Base-by-base conservation (phyloP, 2,329 filamentous ascomycete species). In the Penicillium nordicum region DNA sequence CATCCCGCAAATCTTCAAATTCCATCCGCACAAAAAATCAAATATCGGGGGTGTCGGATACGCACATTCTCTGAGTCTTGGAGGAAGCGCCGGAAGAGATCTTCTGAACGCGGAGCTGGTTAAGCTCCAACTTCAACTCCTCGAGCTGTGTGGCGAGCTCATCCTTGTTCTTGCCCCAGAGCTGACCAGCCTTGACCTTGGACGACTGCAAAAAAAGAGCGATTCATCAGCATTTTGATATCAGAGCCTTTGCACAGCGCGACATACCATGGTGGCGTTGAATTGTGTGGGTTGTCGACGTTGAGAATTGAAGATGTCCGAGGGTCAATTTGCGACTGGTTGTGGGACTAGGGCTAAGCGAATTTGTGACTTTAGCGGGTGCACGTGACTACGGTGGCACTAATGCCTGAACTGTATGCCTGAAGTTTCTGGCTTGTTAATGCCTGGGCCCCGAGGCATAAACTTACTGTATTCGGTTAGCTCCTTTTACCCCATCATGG, bases 141-240 rank as follows among this genome's bases (percentile, higher is more conserved):
- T 87, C 87, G 76, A 97, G 88, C 81, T 96, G 92, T 86, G 94
- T 96, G 78, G 86, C 86, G 80, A 99, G 86, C 75, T 99, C 95
- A 77, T 96, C 91, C 88, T 97, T 97, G 88, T 86, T 92, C 91
- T 99, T 99, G 84, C 86, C 87, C 94, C 94, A 97, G 81, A 99
- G 91, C 83, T 90, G 86, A 82, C 86, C 86, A 80, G 93, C 88
- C 89, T 97, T 97, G 82, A 99, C 91, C 86, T 87, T 86, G 71
- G 79, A 80, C 78, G 84, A 86, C 82, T 85, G 70, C 50, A 67
- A 59, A 53, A 60, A 58, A 61, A 45, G 55, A 62, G 53, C 40
- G 48, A 55, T 57, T 53, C 61, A 61, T 70, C 63, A 70, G 66
- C 57, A 61, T 50, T 55, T 49, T 41, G 45, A 30, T 47, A 46